Evolutionary conservation across 306 rosid genomes (phyloP).

Genomic region (Malus orientalis): DNA sequence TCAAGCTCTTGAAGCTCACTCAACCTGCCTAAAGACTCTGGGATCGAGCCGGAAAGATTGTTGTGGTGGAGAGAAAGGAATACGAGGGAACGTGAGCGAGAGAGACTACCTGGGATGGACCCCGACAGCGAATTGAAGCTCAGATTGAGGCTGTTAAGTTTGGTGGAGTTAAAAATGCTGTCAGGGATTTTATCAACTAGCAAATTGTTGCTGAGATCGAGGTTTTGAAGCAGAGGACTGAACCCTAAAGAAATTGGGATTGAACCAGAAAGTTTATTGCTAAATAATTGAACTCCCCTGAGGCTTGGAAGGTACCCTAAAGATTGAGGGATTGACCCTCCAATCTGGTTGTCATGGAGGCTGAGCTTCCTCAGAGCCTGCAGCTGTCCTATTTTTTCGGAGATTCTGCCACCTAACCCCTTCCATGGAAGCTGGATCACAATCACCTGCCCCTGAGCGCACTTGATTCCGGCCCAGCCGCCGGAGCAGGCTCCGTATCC

Average conservation of each 20-base stretch:
- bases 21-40: constrained; percentile 42
- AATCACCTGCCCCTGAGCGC: constrained; percentile 90
- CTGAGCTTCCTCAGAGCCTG: constrained; percentile 74
- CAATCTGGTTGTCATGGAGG: constrained; percentile 67
- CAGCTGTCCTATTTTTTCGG: constrained; percentile 68
- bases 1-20: constrained; percentile 37
- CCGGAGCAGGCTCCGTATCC: constrained; percentile 88
- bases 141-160: constrained; percentile 56
- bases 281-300: constrained; percentile 84
- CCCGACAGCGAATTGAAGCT: constrained; percentile 72
- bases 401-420: constrained; percentile 56
- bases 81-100: constrained; percentile 38
- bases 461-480: constrained; percentile 81
- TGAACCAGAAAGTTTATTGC: constrained; percentile 59
- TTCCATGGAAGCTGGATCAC: constrained; percentile 90
- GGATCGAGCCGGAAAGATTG: constrained; percentile 64
- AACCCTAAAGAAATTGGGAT: constrained; percentile 72
- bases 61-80: constrained; percentile 56
- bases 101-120: constrained; percentile 40
- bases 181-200: constrained; percentile 55
- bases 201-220: constrained; percentile 60
- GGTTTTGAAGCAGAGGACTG: constrained; percentile 66
- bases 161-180: constrained; percentile 60
- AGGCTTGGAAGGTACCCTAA: constrained; percentile 64
- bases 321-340: constrained; percentile 67